Evolutionary conservation across 805 yeast genomes (phyloP).

Genomic region (Diddensiella caesifluorescens): DNA sequence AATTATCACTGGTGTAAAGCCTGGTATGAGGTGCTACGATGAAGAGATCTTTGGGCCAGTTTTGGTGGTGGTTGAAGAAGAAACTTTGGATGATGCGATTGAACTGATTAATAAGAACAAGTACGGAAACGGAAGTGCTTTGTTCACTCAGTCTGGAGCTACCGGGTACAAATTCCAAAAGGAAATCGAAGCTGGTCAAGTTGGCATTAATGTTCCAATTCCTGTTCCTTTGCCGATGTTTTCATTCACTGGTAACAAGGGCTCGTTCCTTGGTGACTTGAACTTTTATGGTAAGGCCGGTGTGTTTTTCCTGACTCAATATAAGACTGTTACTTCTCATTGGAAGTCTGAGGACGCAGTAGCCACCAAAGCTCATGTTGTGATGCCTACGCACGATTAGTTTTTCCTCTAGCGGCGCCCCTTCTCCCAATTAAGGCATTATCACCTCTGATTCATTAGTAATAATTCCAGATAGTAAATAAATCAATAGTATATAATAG

Average conservation of each 20-base stretch:
- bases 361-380: conserved; percentile 49
- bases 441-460: no score
- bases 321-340: conserved; percentile 65
- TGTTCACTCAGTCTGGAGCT: conserved; percentile 66
- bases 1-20: conserved; percentile 52
- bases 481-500: not conserved
- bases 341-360: conserved; percentile 55
- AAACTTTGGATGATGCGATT: conserved; percentile 64
- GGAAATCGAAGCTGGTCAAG: conserved; percentile 68
- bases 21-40: conserved; percentile 67
- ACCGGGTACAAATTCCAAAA: conserved; percentile 66
- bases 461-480: not conserved
- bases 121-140: conserved; percentile 68
- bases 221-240: conserved; percentile 81
- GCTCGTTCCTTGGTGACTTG: conserved; percentile 71
- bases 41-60: conserved; percentile 78
- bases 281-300: conserved; percentile 80
- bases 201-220: conserved; percentile 72
- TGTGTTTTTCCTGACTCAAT: conserved; percentile 62
- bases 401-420: no score
- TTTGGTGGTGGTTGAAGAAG: conserved; percentile 54
- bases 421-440: no score
- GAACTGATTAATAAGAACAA: conserved; percentile 53
- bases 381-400: conserved; percentile 61
- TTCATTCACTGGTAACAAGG: conserved; percentile 72